Evolutionary conservation across 2,329 filamentous ascomycete species (phyloP).

Genomic region (Venturiaceae sp.): DNA sequence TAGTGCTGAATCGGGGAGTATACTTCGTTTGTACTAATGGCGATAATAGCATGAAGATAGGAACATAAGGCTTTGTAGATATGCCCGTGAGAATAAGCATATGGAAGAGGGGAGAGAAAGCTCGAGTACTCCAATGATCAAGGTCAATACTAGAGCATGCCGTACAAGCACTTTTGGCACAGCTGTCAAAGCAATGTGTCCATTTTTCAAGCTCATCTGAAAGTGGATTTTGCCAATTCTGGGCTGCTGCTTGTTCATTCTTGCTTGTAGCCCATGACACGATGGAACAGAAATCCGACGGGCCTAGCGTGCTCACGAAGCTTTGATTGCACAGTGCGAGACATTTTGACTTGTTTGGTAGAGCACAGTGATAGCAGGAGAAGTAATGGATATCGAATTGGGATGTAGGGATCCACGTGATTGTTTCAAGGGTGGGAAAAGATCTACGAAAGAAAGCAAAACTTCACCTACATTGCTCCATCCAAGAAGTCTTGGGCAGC

Average conservation of each 20-base stretch:
- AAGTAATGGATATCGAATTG: background rate
- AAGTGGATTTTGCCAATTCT: background rate
- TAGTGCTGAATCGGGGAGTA: background rate
- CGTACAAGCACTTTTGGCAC: background rate
- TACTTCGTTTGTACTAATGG: background rate
- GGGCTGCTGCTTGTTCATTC: background rate
- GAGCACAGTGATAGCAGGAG: background rate
- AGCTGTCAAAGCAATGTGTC: background rate
- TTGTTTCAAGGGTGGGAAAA: too few relatives aligned
- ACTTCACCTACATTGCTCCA: background rate
- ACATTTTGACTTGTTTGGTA: background rate
- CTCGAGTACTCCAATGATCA: background rate
- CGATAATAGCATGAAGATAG: background rate
- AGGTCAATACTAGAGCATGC: background rate
- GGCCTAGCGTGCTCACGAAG: too few relatives aligned
- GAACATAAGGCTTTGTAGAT: background rate
- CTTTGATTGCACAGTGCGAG: background rate
- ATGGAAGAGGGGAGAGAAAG: background rate
- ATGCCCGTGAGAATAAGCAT: background rate
- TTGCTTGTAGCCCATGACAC: too few relatives aligned
- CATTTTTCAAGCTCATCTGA: background rate
- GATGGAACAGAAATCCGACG: background rate
- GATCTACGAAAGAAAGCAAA: too few relatives aligned
- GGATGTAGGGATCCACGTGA: too few relatives aligned
- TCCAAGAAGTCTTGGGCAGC: background rate